Evolutionary conservation across 257 asterid genomes (phyloP).

Genomic region (Leonotis leonurus): DNA sequence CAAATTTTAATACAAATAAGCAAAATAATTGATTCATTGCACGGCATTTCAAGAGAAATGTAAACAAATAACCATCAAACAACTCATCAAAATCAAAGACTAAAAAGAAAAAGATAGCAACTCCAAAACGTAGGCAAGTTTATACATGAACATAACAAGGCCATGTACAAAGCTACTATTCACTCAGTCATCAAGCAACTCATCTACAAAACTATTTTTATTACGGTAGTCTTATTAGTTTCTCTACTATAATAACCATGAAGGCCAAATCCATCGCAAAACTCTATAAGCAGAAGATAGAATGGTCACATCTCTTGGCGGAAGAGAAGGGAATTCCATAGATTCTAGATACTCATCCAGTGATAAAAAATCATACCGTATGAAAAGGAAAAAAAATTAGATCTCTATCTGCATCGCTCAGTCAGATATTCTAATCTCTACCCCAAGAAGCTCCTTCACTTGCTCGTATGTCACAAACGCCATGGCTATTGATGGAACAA

Average conservation of each 20-base stretch:
- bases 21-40: background rate
- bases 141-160: slow-evolving; percentile 9
- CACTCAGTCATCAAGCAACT: too few species aligned
- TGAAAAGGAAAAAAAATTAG: slow-evolving; percentile 5
- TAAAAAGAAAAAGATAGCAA: background rate
- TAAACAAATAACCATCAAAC: background rate
- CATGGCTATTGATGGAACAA: slow-evolving; percentile 86
- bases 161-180: slow-evolving; percentile 1
- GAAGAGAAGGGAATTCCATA: slow-evolving; percentile 10
- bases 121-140: slow-evolving; percentile 6
- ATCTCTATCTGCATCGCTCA: slow-evolving; percentile 31
- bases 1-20: too few species aligned
- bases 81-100: too few species aligned
- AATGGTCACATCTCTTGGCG: slow-evolving; percentile 11
- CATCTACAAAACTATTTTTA: too few species aligned
- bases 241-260: slow-evolving; percentile 11
- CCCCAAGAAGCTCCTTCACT: slow-evolving; percentile 80
- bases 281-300: slow-evolving; percentile 11
- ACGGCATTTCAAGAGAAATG: background rate
- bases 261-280: slow-evolving; percentile 14
- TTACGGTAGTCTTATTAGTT: slow-evolving; percentile 21
- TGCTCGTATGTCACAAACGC: slow-evolving; percentile 92
- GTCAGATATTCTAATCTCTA: slow-evolving; percentile 79
- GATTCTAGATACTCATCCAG: slow-evolving; percentile 25
- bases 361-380: slow-evolving; percentile 36